Evolutionary conservation across 2,329 filamentous ascomycete genomes (phyloP).

Genomic region (Phaeosphaeriaceae sp.): DNA sequence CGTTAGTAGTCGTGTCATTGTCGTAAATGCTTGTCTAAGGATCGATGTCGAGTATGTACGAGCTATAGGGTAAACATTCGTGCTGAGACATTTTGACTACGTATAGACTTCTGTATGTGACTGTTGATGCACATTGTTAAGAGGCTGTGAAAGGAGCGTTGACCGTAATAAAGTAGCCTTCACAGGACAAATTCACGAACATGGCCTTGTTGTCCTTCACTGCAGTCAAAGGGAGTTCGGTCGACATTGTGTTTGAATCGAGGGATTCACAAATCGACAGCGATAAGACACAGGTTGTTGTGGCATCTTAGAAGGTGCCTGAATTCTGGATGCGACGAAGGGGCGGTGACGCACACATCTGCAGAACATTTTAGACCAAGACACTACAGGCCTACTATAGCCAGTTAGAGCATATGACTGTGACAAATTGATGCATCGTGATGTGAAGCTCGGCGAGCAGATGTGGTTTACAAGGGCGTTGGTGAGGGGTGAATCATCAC

Average conservation of each 20-base stretch:
- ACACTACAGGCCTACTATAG: neutral
- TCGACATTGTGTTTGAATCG: neutral
- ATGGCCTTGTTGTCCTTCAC: neutral
- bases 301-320: neutral
- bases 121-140: neutral
- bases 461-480: neutral
- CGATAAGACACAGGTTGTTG: neutral
- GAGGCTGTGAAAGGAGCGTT: neutral
- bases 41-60: neutral
- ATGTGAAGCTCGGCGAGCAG: neutral
- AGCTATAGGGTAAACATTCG: neutral
- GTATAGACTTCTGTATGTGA: neutral
- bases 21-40: neutral
- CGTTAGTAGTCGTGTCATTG: constrained; percentile 10
- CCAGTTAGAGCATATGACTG: neutral
- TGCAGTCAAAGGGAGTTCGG: neutral
- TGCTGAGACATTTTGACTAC: neutral
- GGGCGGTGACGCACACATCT: neutral
- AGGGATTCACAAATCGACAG: neutral
- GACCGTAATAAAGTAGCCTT: neutral
- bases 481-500: constrained; percentile 16
- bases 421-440: neutral
- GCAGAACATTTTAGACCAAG: neutral
- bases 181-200: neutral
- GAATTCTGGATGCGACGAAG: neutral